Evolutionary conservation across 2,329 filamentous ascomycete species (phyloP).

Genomic region (Eurotiales sp.): DNA sequence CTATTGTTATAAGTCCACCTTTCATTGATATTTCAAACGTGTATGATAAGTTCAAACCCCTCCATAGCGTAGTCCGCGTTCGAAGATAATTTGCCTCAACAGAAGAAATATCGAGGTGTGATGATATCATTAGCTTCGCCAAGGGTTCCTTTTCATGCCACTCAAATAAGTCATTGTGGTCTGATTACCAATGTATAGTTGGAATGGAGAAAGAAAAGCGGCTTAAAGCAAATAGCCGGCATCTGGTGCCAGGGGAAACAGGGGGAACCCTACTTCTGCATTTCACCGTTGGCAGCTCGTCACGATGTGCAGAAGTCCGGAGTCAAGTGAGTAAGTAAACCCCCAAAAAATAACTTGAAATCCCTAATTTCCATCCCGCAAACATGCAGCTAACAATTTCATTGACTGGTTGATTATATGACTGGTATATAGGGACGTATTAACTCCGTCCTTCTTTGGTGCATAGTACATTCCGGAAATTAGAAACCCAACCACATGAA

Average conservation of each 20-base stretch:
- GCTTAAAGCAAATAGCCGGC: not conserved
- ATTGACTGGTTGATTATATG: not conserved
- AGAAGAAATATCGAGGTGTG: no score
- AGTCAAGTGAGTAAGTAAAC: not conserved
- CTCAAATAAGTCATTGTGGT: not conserved
- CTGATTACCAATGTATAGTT: no score
- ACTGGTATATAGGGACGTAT: no score
- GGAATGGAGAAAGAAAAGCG: not conserved
- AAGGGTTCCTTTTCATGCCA: not conserved
- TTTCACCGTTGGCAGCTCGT: conserved; percentile 1
- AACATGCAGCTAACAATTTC: not conserved
- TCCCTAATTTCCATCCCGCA: not conserved
- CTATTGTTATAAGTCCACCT: conserved; percentile 86
- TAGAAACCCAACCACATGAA: conserved; percentile 6
- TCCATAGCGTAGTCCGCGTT: no score
- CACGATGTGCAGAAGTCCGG: not conserved
- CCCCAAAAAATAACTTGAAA: not conserved
- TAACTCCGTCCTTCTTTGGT: no score
- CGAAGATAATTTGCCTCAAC: no score
- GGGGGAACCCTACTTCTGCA: not conserved
- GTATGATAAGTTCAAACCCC: no score
- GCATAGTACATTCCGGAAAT: conserved; percentile 10
- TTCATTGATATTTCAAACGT: conserved; percentile 74
- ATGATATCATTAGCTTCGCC: no score
- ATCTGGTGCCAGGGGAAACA: not conserved